A percentile compares a stretch with the other conserved stretches of the same genome.
These are phyloP conservation scores for Cymbidium sinense DNA, from an alignment of 106 monocot genomes.

Conservation along the genomic window DNA sequence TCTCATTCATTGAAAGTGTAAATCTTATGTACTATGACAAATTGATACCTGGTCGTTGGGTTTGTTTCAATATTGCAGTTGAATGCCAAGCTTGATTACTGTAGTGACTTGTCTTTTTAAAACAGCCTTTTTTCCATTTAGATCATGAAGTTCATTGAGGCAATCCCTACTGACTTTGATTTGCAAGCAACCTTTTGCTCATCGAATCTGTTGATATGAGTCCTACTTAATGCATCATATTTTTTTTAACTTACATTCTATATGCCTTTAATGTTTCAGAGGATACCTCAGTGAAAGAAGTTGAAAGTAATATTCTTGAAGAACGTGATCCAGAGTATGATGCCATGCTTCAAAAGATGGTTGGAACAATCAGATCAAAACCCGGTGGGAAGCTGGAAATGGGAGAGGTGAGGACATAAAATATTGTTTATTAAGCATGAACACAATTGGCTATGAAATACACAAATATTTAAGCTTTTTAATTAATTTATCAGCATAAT, in stretches of 20 bases:
- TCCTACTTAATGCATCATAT: background rate
- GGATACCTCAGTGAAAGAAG: conserved; percentile 3
- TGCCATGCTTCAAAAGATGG: conserved; percentile 60
- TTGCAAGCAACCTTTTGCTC: background rate
- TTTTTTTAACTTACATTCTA: background rate
- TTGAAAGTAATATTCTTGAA: conserved; percentile 34
- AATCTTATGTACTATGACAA: background rate
- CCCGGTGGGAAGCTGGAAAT: conserved; percentile 65
- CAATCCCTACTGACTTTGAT: background rate
- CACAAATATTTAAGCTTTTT: background rate
- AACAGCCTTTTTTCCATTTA: background rate
- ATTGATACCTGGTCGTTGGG: background rate
- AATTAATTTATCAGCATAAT: background rate
- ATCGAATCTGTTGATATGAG: background rate
- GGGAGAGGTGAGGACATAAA: conserved; percentile 46
- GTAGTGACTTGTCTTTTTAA: too few relatives aligned
- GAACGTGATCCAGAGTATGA: conserved; percentile 58
- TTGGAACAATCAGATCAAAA: conserved; percentile 51
- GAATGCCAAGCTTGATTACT: too few relatives aligned
- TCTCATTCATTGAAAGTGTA: background rate
- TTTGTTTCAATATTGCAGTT: too few relatives aligned
- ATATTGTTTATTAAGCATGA: background rate
- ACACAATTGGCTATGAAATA: background rate
- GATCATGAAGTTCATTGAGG: background rate
- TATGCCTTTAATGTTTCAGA: conserved; percentile 19